Base-by-base conservation (phyloP, 1,139 yeast genomes). In the Yamadazyma kanchanaburiensis region DNA sequence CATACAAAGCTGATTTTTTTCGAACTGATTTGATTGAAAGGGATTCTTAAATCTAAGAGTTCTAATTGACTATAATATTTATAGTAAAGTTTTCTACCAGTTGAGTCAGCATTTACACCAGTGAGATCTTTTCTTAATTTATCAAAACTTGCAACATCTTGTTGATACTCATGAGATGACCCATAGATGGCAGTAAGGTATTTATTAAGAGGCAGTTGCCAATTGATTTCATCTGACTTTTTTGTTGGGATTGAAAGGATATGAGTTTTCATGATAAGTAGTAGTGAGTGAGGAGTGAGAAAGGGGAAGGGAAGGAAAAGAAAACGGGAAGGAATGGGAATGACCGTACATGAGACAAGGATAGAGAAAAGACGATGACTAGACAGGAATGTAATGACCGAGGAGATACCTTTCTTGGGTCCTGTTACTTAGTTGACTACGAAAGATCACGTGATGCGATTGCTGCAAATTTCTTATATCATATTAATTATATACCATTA, bases 51-150 rank as follows among this genome's bases (percentile, higher is more conserved):
- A 42, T 85, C 91, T 29, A 91, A 58, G 12, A 87, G 71, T 48
- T 89, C 96, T 41, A 91, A 54, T 52, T 84, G 94, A 17, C 87
- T 85, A 49, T 81, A 87, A 56, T 91, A 91, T 35, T 74, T 72
- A 50, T 75, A 79, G 40, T 82, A 69, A 30, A 81, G 58, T 40
- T 74, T 43, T 12, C 72, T 60, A 1, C 76, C 74, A 0, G 74
- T 64, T 14, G 50, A 44, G 43, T 76, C 83, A 24, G 74, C 68
- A 36, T 67, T 64, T 4, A 74, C 70, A 21, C 84, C 85, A 20
- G 76, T 57, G 15, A 78, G 61, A 46, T 80, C 86, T 42, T 64
- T 74, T 36, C 95, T 71, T 30, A 82, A 58, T 33, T 77, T 73
- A 43, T 80, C 69, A 42, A 86, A 69, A 9, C 65, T 51, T 20